Conservation (phyloP, 176 grass and related monocot species). For the Musa acuminata region DNA sequence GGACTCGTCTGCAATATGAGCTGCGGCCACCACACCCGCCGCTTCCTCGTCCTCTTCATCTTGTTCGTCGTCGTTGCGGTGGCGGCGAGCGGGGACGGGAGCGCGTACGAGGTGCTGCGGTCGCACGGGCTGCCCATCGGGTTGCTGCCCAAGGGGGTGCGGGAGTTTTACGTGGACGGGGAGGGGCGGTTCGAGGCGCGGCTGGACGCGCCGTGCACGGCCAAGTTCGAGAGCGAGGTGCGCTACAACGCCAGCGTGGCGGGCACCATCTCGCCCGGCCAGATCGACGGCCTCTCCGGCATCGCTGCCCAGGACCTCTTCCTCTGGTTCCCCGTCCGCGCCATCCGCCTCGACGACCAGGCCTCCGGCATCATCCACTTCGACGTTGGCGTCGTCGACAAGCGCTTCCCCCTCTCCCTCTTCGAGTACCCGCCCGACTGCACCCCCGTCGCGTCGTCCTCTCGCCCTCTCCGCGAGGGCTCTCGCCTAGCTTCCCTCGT, state of each 20-base stretch:
- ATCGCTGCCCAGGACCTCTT: slow-evolving; percentile 15
- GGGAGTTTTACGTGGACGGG: slow-evolving; percentile 3
- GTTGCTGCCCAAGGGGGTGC: slow-evolving; percentile 16
- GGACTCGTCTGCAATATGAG: no score
- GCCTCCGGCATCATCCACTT: slow-evolving; percentile 18
- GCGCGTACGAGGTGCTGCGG: slow-evolving; percentile 10
- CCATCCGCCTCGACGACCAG: slow-evolving; percentile 17
- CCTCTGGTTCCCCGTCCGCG: slow-evolving; percentile 19
- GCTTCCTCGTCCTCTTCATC: background rate
- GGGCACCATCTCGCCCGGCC: slow-evolving; percentile 2
- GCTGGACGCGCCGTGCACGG: slow-evolving; percentile 5
- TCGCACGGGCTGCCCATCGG: slow-evolving; percentile 15
- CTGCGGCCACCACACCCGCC: background rate
- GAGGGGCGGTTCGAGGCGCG: slow-evolving; percentile 1
- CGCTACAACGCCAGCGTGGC: slow-evolving; percentile 9
- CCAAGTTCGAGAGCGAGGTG: slow-evolving; percentile 15
- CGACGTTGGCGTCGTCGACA: slow-evolving; percentile 20
- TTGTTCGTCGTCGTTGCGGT: background rate
- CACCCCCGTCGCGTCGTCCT: background rate
- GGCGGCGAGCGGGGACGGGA: background rate
- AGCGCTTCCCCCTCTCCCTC: slow-evolving; percentile 16
- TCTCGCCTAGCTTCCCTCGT: background rate
- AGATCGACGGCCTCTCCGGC: slow-evolving; percentile 7
- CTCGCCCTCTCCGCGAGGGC: background rate
- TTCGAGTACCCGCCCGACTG: slow-evolving; percentile 12